Evolutionary conservation across 805 yeast species (phyloP), one percentile per base, ranked within the genome.

Genomic region (Debaryomyces tyrocola): DNA sequence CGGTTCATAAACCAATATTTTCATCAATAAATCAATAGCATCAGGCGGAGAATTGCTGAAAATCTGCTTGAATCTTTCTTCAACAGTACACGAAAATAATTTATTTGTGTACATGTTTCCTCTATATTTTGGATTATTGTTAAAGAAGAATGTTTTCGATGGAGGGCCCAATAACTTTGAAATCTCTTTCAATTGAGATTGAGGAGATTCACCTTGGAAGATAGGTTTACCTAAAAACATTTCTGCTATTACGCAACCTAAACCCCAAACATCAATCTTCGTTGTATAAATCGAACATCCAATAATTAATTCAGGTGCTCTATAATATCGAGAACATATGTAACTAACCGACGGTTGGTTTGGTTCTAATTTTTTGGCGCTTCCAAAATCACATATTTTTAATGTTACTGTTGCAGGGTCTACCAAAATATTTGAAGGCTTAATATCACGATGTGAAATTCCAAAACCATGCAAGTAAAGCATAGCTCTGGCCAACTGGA

Each of bases 171-270:
- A 74, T 38, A 90, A 70, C 66, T 92, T 90, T 33, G 96, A 84
- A 50, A 94, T 90, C 62, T 92, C 96, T 54, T 92, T 84, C 52
- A 94, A 74, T 67, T 94, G 99, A 52, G 89, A 77, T 61, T 85
- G 79, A 43, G 96, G 96, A 50, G 87, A 85, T 56, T 84, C 88
- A 39, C 99, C 98, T 67, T 91, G 96, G 72, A 94, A 94, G n/a
- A 94, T 82, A 0, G 98, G 96, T 62, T 82, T 84, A 12, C 97
- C 97, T 51, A 90, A 78, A 46, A 86, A 77, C 88, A 94, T 84
- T 68, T 94, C 99, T 11, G 97, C 97, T 49, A 94, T 71, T 31
- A 94, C 96, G 72, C 99, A 92, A 1, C 98, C 99, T 49, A 92
- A 74, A 14, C 97, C 96, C 99, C 99, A 94, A 58, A 91, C 86